Evolutionary conservation across 2,329 filamentous ascomycete genomes (phyloP).

Genomic region (Corinectria fuckeliana): DNA sequence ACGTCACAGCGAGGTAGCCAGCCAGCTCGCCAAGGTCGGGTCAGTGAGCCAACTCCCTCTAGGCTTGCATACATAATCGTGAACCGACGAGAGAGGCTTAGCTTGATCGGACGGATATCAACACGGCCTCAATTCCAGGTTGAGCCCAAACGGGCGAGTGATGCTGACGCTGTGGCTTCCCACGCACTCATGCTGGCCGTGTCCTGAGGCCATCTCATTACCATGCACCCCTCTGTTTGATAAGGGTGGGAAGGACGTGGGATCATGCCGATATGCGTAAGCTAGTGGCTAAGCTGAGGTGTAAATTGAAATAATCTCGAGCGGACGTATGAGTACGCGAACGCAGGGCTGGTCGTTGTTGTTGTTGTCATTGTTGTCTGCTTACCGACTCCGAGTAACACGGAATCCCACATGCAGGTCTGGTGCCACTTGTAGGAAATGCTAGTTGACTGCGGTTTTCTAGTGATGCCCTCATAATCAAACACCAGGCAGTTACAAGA

Average conservation of each 20-base stretch:
- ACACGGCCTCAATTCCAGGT: slow-evolving; percentile 5
- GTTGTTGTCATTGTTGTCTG: too few relatives aligned
- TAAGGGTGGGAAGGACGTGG: slow-evolving; percentile 2
- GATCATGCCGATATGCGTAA: slow-evolving; percentile 8
- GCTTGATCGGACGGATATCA: slow-evolving; percentile 5
- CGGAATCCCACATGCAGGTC: not conserved
- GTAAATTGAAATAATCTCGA: slow-evolving; percentile 6
- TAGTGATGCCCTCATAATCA: not conserved
- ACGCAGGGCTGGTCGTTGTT: not conserved
- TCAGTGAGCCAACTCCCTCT: not conserved
- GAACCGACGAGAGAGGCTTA: slow-evolving; percentile 19
- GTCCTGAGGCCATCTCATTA: slow-evolving; percentile 3
- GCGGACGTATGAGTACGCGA: not conserved
- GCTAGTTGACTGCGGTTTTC: slow-evolving; percentile 1
- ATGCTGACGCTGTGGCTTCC: slow-evolving; percentile 17
- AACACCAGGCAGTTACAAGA: too few relatives aligned
- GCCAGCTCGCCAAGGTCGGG: slow-evolving; percentile 6
- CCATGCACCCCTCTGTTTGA: not conserved
- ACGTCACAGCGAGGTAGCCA: slow-evolving; percentile 1
- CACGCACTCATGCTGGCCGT: not conserved
- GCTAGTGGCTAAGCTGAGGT: not conserved
- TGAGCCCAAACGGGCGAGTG: slow-evolving; percentile 25
- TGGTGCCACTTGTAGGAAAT: not conserved
- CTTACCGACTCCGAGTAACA: not conserved
- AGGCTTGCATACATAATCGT: slow-evolving; percentile 19